A percentile compares a stretch with the other conserved stretches of the same genome.
Conservation (phyloP, 1,284 basidiomycete genomes). For the Ceratobasidium sp. region DNA sequence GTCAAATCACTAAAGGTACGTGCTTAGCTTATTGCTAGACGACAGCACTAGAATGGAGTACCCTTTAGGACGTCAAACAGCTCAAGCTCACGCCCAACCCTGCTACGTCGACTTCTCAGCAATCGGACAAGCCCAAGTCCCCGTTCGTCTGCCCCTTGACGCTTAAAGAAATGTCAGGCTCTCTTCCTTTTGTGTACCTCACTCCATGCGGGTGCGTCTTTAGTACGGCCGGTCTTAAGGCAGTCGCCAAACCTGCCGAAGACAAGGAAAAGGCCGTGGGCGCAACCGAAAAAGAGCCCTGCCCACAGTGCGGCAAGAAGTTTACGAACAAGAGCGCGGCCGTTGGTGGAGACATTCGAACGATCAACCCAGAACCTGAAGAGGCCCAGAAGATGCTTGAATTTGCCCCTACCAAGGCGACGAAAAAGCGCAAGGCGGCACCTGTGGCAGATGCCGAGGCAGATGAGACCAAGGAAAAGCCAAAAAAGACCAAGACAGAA, state of each 20-base stretch:
- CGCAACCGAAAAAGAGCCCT: conserved; percentile 58
- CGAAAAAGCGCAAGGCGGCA: conserved; percentile 65
- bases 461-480: conserved; percentile 55
- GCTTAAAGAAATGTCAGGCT: conserved; percentile 92
- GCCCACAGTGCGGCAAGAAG: conserved; percentile 75
- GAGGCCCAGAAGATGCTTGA: conserved; percentile 62
- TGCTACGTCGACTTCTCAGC: conserved; percentile 50
- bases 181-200: conserved; percentile 83
- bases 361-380: conserved; percentile 66
- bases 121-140: conserved; percentile 54
- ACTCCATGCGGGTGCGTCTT: conserved; percentile 88
- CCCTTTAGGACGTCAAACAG: conserved; percentile 76
- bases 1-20: conserved; percentile 83
- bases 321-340: conserved; percentile 56
- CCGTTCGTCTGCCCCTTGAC: conserved; percentile 87
- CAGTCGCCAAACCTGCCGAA: conserved; percentile 56
- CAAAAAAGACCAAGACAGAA: conserved; percentile 50
- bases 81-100: conserved; percentile 80
- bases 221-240: conserved; percentile 73
- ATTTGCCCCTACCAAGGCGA: conserved; percentile 58
- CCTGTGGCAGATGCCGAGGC: conserved; percentile 48
- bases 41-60: conserved; percentile 5
- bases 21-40: conserved; percentile 30
- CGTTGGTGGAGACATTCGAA: conserved; percentile 56
- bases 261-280: conserved; percentile 46